Percentiles rank a stretch among this genome's conserved stretches.
Evolutionary conservation across 352 stramenopile species (phyloP).

Genomic region (Elongisporangium prolatum): DNA sequence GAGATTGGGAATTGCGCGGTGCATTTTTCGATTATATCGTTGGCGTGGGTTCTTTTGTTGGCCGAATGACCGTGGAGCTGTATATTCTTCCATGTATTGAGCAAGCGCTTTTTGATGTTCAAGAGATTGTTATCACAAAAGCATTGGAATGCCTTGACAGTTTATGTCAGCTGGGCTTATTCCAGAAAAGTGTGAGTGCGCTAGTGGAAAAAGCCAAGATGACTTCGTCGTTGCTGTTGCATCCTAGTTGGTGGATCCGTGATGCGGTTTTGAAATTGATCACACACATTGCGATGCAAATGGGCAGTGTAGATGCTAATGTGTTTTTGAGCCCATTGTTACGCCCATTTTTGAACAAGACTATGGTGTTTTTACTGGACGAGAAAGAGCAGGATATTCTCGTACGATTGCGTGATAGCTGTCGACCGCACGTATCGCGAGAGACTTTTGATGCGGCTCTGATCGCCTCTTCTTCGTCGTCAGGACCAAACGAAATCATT

Average conservation of each 20-base stretch:
- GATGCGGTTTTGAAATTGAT: slow-evolving; percentile 85
- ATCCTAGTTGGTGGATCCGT: slow-evolving; percentile 88
- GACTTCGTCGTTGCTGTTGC: slow-evolving; percentile 80
- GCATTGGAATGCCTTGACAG: slow-evolving; percentile 89
- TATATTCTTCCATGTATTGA: slow-evolving; percentile 98
- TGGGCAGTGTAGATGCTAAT: slow-evolving; percentile 89
- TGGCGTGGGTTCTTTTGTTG: slow-evolving; percentile 93
- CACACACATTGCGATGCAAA: slow-evolving; percentile 70
- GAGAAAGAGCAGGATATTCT: slow-evolving; percentile 53
- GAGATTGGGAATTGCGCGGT: slow-evolving; percentile 87
- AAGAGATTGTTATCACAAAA: slow-evolving; percentile 94
- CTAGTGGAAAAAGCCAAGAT: slow-evolving; percentile 83
- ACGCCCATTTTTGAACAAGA: slow-evolving; percentile 84
- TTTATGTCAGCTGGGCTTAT: slow-evolving; percentile 90
- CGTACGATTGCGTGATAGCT: slow-evolving; percentile 54
- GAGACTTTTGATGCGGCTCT: slow-evolving; percentile 83
- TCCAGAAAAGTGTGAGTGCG: slow-evolving; percentile 81
- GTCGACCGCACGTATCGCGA: slow-evolving; percentile 65
- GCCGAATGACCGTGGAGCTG: slow-evolving; percentile 89
- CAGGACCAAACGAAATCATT: slow-evolving; percentile 42
- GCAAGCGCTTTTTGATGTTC: slow-evolving; percentile 94
- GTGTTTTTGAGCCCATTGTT: slow-evolving; percentile 91
- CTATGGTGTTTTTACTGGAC: slow-evolving; percentile 70
- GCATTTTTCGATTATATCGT: slow-evolving; percentile 93
- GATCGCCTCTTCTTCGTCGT: slow-evolving; percentile 51